Evolutionary conservation across 768 basidiomycete genomes (phyloP), one percentile per base, ranked within the genome.

Genomic region (Serendipita sp.): DNA sequence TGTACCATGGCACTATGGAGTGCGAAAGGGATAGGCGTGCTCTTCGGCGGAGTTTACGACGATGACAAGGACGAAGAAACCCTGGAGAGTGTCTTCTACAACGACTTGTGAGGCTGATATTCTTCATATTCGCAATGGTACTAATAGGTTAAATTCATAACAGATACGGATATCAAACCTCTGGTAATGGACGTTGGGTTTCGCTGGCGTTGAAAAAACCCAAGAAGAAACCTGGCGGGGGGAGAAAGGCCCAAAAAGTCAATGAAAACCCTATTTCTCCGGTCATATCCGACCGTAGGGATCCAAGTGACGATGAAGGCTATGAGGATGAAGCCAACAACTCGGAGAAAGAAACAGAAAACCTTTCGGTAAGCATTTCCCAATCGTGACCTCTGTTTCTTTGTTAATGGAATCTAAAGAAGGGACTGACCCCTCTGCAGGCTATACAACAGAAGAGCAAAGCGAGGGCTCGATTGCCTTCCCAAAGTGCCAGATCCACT

Each of bases 21-120:
- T 0, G 72, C 79, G 22, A 86, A 83, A 67, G 76, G 74, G 26
- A 83, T 81, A 62, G 90, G 91, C 0, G 74, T 96, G 1, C 70
- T 92, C 58, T 96, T 94, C 69, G 92, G 92, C 11, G 92, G 85
- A 2, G 92, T 95, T 0, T 86, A 82, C 3, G 92, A 96, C 64
- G 88, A 91, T 64, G 92, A 95, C 67, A 82, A 77, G 20, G 79
- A 80, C 41, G 93, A 95, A 70, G 93, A 96, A 68, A 82, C 79
- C 2, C 70, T 96, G 65, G 86, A 90, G 63, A 90, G 87, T 64
- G 77, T 84, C 1, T 95, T 95, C 70, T 88, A 86, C 77, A 90
- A 92, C 64, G 91, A 94, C 68, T 66, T 94, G 88, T 90, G 64
- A 65, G 82, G n/a, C n/a, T n/a, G n/a, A n/a, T n/a, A n/a, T n/a